These are phyloP conservation scores for Malassezia sp. DNA, from an alignment of 1,284 basidiomycete genomes.

Conservation along the genomic window DNA sequence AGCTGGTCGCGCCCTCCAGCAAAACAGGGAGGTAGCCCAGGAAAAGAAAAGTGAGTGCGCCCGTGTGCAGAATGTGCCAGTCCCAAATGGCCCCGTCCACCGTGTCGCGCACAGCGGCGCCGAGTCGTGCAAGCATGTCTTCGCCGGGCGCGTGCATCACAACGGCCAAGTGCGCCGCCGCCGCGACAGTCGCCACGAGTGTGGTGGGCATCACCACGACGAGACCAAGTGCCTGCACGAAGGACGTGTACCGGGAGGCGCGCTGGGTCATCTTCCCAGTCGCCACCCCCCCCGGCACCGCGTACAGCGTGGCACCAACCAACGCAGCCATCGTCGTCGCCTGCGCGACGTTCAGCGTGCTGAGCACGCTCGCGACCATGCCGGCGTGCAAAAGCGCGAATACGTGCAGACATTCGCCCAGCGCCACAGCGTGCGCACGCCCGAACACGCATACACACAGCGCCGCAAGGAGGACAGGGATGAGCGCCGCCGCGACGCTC, in stretches of 20 bases:
- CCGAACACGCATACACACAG: no score
- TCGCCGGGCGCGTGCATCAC: neutral
- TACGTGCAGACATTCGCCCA: slow-evolving; percentile 24
- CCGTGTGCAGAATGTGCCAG: slow-evolving; percentile 10
- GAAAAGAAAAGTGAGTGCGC: slow-evolving; percentile 3
- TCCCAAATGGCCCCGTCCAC: slow-evolving; percentile 11
- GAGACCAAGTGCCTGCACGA: neutral
- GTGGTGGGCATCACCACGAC: neutral
- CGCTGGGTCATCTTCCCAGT: neutral
- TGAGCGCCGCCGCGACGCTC: neutral
- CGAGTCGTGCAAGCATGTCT: neutral
- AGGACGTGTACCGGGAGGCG: neutral
- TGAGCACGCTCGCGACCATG: slow-evolving; percentile 28
- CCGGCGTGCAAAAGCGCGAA: slow-evolving; percentile 33
- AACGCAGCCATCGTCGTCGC: slow-evolving; percentile 19
- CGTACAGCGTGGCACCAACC: slow-evolving; percentile 11
- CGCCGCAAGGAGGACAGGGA: neutral
- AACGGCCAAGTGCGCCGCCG: neutral
- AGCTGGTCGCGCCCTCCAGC: slow-evolving; percentile 4
- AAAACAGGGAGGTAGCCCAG: slow-evolving; percentile 11
- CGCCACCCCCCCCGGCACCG: neutral
- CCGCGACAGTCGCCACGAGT: neutral
- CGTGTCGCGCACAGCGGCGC: neutral
- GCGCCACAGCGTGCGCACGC: slow-evolving; percentile 10
- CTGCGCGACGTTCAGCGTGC: slow-evolving; percentile 31